These are phyloP conservation scores for Corchorus olitorius DNA, from an alignment of 345 rosid genomes.

Conservation along the genomic window DNA sequence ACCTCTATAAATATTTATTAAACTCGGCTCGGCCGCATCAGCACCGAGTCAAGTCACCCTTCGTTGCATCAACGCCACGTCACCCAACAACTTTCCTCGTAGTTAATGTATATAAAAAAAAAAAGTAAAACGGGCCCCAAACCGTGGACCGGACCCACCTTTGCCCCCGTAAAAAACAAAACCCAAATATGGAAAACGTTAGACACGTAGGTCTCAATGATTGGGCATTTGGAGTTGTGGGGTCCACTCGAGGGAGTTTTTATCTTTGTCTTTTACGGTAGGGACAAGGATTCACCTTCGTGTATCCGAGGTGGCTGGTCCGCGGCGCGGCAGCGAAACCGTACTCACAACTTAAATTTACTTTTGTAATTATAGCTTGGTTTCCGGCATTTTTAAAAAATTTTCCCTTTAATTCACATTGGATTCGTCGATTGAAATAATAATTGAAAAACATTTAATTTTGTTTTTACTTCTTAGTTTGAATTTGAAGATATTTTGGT, in stretches of 20 bases:
- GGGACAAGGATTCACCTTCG: conserved; percentile 24
- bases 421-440: background rate
- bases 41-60: conserved; percentile 22
- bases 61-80: conserved; percentile 20
- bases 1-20: background rate
- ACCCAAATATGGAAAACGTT: background rate
- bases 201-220: background rate
- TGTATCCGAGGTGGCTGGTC: conserved; percentile 32
- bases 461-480: background rate
- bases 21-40: conserved; percentile 28
- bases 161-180: background rate
- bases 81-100: conserved; percentile 11
- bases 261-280: conserved; percentile 16
- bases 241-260: conserved; percentile 1
- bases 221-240: conserved; percentile 5
- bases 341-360: background rate
- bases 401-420: too few species aligned
- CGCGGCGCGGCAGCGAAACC: background rate
- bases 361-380: background rate
- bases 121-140: background rate
- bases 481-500: background rate
- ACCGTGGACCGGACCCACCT: background rate
- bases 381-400: background rate
- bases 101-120: too few species aligned
- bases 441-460: background rate